Base-by-base conservation (phyloP, 495 filamentous ascomycete species). In the Poronia punctata region DNA sequence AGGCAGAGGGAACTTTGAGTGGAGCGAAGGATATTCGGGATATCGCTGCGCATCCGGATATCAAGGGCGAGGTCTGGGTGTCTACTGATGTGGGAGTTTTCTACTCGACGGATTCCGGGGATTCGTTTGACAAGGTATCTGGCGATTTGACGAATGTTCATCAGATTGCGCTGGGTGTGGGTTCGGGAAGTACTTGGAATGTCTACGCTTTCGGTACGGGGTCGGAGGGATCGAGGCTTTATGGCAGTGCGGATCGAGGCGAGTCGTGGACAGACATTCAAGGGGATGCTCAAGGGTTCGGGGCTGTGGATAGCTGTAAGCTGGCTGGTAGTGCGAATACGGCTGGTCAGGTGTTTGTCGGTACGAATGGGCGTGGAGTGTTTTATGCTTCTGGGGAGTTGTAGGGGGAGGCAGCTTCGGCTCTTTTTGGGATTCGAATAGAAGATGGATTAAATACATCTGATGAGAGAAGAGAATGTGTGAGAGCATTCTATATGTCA, bases 311-410 rank as follows among this genome's bases (percentile, higher is more conserved):
- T 37, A 51, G 57, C 24, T 69, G 66, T 42, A 62, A 54, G 38
- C 52, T 76, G 10, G 65, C 61, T 9, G 73, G 70, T 10, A 73
- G 70, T 44, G 61, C 62, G 38, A 71, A 69, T 18, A 61, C 62
- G 6, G 66, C 64, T 16, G 70, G 70, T 14, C 68, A 67, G 42
- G 75, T 80, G 0, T 78, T 71, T 42, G 61, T 79, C 22, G 76
- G 75, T 1, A 79, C 74, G 0, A 79, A 79, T 31, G 76, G 76
- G 0, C 64, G 75, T 3, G 75, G 75, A 25, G 74, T 76, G 4
- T 66, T 79, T 20, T 76, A 68, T 44, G 74, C 61, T 21, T 51
- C 50, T 3, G 50, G 53, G 5, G n/a, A n/a, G n/a, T n/a, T n/a
- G n/a, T n/a, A n/a, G n/a, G n/a, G n/a, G n/a, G n/a, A n/a, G n/a